A percentile compares a stretch with the other conserved stretches of the same genome.
Conservation (phyloP, 2,329 filamentous ascomycete genomes). For the Bipolaris oryzae region DNA sequence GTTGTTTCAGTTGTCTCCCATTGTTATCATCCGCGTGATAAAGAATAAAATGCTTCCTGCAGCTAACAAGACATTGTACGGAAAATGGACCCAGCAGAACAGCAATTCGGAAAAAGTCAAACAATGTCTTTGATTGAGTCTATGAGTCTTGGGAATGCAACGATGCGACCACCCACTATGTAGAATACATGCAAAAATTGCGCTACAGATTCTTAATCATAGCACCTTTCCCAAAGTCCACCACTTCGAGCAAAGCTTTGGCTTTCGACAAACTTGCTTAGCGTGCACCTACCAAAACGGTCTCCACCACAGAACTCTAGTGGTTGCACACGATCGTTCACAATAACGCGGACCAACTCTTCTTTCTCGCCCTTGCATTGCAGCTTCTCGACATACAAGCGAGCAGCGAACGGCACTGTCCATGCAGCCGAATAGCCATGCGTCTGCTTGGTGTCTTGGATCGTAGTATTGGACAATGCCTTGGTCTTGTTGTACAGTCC, state of each 20-base stretch:
- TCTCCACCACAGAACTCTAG: conserved; percentile 74
- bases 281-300: conserved; percentile 69
- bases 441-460: conserved; percentile 59
- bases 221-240: conserved; percentile 75
- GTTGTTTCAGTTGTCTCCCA: not conserved
- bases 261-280: conserved; percentile 74
- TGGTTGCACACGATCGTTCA: conserved; percentile 83
- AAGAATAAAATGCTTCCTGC: not conserved
- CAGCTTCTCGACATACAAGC: conserved; percentile 90
- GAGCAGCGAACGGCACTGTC: conserved; percentile 80
- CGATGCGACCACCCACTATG: not conserved
- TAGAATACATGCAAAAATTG: not conserved
- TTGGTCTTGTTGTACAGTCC: conserved; percentile 74
- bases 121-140: not conserved
- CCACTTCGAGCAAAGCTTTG: conserved; percentile 74
- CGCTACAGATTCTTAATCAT: conserved; percentile 11
- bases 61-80: not conserved
- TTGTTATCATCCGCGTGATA: not conserved
- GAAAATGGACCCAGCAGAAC: not conserved
- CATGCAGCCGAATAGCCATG: conserved; percentile 77
- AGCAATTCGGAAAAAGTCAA: too few relatives aligned
- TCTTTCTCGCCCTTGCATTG: conserved; percentile 64
- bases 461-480: conserved; percentile 53
- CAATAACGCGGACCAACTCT: conserved; percentile 76
- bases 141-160: not conserved